These are phyloP conservation scores for Diplodia seriata DNA, from an alignment of 2,329 filamentous ascomycete species.

Conservation along the genomic window DNA sequence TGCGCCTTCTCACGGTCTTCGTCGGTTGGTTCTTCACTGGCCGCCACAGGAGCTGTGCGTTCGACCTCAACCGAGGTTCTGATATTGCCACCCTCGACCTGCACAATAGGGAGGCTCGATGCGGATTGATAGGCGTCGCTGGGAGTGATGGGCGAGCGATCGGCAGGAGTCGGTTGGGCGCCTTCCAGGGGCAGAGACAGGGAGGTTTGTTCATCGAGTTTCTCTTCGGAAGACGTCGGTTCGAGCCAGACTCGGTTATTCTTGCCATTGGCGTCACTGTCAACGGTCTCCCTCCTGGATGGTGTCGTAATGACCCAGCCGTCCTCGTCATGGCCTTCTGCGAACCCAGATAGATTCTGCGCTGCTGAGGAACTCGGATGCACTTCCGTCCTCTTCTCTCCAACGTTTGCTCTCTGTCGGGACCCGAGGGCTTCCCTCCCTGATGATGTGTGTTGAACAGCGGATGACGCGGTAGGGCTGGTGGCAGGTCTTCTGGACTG, in stretches of 20 bases:
- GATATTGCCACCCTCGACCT: conserved; percentile 56
- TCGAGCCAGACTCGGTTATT: conserved; percentile 51
- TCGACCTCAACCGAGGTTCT: conserved; percentile 43
- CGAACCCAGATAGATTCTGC: conserved; percentile 33
- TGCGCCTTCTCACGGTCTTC: conserved; percentile 79
- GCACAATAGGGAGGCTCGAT: conserved; percentile 58
- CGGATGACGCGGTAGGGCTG: conserved; percentile 42
- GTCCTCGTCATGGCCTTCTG: conserved; percentile 44
- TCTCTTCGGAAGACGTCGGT: conserved; percentile 47
- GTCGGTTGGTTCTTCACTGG: conserved; percentile 58
- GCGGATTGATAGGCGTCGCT: conserved; percentile 57
- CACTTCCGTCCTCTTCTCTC: conserved; percentile 40
- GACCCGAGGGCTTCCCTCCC: conserved; percentile 37
- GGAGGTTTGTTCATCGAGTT: conserved; percentile 39
- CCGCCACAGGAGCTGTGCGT: conserved; percentile 14
- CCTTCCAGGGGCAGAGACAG: conserved; percentile 51
- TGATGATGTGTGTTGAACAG: conserved; percentile 29
- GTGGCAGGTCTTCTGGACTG: conserved; percentile 42
- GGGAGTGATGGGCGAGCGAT: conserved; percentile 49
- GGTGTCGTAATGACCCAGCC: conserved; percentile 47
- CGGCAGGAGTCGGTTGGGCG: conserved; percentile 34
- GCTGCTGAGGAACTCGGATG: conserved; percentile 32
- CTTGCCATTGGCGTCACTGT: conserved; percentile 36
- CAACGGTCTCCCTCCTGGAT: conserved; percentile 36
- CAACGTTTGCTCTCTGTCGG: conserved; percentile 37